Evolutionary conservation across 2,329 filamentous ascomycete genomes (phyloP).

Genomic region (Talaromyces rugulosus): DNA sequence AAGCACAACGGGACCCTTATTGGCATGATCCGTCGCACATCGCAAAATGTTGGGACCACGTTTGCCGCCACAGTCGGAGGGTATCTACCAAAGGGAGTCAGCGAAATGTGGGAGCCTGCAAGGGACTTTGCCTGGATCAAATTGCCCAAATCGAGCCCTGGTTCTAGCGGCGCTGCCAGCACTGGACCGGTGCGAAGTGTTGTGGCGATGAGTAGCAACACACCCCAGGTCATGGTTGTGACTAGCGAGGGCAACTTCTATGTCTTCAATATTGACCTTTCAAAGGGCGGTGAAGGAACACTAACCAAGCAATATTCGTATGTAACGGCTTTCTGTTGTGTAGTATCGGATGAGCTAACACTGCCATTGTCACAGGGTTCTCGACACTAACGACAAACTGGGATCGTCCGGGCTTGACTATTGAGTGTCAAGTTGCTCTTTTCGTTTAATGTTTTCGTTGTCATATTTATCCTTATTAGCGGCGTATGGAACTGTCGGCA

Average conservation of each 20-base stretch:
- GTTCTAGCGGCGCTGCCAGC: conserved; percentile 31
- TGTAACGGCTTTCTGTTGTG: conserved; percentile 18
- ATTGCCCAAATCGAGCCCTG: conserved; percentile 62
- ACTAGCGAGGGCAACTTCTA: conserved; percentile 95
- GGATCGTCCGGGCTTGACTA: conserved; percentile 20
- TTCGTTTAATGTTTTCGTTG: background rate
- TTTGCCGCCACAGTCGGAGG: conserved; percentile 86
- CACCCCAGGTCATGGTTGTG: conserved; percentile 95
- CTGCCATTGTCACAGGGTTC: conserved; percentile 27
- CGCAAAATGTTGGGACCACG: conserved; percentile 84
- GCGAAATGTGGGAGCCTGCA: conserved; percentile 95
- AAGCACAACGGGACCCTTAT: conserved; percentile 72
- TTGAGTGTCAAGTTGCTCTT: background rate
- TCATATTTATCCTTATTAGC: background rate
- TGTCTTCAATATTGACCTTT: conserved; percentile 91
- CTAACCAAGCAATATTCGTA: conserved; percentile 91
- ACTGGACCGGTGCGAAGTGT: conserved; percentile 72
- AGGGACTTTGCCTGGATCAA: conserved; percentile 97
- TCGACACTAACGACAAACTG: conserved; percentile 42
- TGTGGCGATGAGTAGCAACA: conserved; percentile 94
- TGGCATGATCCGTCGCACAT: conserved; percentile 88
- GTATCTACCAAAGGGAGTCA: conserved; percentile 88
- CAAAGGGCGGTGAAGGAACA: conserved; percentile 87
- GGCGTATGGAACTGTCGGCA: background rate
- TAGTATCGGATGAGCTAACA: conserved; percentile 14